Evolutionary conservation across 768 basidiomycete genomes (phyloP).

Genomic region (Serendipita vermifera): DNA sequence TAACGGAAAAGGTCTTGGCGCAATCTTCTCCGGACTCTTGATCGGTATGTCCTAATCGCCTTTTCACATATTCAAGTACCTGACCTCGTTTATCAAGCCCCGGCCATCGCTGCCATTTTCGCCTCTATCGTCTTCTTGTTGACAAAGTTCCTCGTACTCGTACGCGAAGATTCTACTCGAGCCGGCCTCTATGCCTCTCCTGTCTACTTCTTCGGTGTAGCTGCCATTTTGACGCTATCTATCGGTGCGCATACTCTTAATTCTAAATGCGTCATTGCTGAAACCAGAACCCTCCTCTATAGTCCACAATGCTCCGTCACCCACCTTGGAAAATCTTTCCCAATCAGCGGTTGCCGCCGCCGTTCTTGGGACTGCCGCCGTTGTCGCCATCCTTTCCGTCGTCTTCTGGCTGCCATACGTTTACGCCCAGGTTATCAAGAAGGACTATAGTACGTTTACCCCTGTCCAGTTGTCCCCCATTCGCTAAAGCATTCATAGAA

Average conservation of each 20-base stretch:
- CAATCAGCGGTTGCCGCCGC: constrained; percentile 22
- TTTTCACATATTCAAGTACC: no score
- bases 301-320: no score
- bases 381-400: constrained; percentile 23
- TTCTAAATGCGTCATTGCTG: no score
- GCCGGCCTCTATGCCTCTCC: constrained; percentile 23
- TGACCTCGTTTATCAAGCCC: no score
- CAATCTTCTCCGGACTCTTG: constrained; percentile 28
- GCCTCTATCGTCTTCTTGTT: constrained; percentile 24
- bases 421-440: no score
- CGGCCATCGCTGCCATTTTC: constrained; percentile 25
- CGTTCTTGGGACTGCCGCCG: constrained; percentile 26
- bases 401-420: constrained; percentile 33
- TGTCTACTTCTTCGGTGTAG: constrained; percentile 22
- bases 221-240: constrained; percentile 28
- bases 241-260: no score
- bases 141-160: constrained; percentile 25
- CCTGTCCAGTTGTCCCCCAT: no score
- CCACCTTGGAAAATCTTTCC: constrained; percentile 25
- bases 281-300: no score
- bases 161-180: constrained; percentile 23
- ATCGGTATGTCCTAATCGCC: no score
- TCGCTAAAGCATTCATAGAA: no score
- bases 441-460: no score
- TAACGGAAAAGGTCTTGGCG: constrained; percentile 26